Evolutionary conservation across 2,329 filamentous ascomycete genomes (phyloP).

Genomic region (Lachnellula arida): DNA sequence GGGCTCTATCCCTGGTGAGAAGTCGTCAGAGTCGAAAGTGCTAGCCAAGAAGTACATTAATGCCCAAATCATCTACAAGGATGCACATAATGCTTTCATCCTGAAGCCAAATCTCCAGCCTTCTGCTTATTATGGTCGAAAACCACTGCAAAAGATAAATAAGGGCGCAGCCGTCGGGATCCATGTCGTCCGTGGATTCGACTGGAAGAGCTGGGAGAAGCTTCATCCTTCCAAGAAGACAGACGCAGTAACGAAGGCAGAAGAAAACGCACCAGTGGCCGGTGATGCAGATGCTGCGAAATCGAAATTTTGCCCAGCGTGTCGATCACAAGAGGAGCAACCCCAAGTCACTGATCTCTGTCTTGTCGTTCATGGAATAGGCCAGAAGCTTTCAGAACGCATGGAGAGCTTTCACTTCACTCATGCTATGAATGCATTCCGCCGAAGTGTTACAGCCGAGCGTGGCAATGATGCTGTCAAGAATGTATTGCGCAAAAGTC

Average conservation of each 20-base stretch:
- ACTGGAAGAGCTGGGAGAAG: conserved; percentile 70
- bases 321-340: conserved; percentile 57
- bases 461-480: conserved; percentile 70
- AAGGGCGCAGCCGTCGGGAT: conserved; percentile 81
- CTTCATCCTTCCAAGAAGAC: conserved; percentile 46
- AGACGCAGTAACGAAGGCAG: conserved; percentile 30
- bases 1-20: conserved; percentile 36
- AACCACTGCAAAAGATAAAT: conserved; percentile 72
- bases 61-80: conserved; percentile 83
- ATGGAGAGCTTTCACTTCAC: conserved; percentile 98
- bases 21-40: conserved; percentile 12
- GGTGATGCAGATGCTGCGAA: conserved; percentile 15
- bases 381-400: conserved; percentile 89
- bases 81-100: conserved; percentile 72
- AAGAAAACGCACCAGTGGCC: conserved; percentile 19
- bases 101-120: conserved; percentile 81
- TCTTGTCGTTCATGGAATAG: conserved; percentile 90
- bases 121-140: conserved; percentile 77
- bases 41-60: conserved; percentile 58
- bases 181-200: conserved; percentile 84
- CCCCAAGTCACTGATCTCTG: conserved; percentile 81
- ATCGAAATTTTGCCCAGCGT: conserved; percentile 46
- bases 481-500: conserved; percentile 66
- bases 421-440: conserved; percentile 87
- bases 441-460: conserved; percentile 81